phyloP scores from a whole-genome alignment of 768 basidiomycete genomes.

The Leucosporidium yakuticum region DNA sequence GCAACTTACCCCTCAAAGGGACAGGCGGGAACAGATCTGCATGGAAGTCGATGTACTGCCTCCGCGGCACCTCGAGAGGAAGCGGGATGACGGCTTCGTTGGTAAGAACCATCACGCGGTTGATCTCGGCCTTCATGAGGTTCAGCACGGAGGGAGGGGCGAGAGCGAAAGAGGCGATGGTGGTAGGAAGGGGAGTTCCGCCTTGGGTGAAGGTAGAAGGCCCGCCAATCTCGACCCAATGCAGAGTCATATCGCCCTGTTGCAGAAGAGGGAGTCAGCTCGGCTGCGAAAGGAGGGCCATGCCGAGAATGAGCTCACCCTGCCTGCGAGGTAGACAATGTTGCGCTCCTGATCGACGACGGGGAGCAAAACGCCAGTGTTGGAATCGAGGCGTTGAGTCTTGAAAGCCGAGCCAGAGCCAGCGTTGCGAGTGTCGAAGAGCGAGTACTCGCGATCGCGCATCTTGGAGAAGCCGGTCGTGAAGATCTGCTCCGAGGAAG shows the following conservation, averaged over 20 bases:
- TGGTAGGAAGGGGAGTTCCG: slow-evolving; percentile 31
- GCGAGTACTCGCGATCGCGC: slow-evolving; percentile 42
- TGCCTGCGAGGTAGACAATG: slow-evolving; percentile 43
- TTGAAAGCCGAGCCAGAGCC: slow-evolving; percentile 12
- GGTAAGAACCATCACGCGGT: slow-evolving; percentile 39
- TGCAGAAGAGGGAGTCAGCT: background rate
- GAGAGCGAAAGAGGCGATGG: slow-evolving; percentile 38
- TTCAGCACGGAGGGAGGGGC: slow-evolving; percentile 38
- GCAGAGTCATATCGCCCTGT: slow-evolving; percentile 43
- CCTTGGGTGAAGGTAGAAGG: slow-evolving; percentile 40
- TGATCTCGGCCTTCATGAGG: slow-evolving; percentile 45
- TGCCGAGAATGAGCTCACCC: slow-evolving; percentile 16
- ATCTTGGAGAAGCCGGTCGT: slow-evolving; percentile 33
- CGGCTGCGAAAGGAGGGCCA: background rate
- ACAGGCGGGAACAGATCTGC: slow-evolving; percentile 42
- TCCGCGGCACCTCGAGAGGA: slow-evolving; percentile 41
- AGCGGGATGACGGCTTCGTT: slow-evolving; percentile 43
- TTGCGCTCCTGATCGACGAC: slow-evolving; percentile 41
- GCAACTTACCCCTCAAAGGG: slow-evolving; percentile 15
- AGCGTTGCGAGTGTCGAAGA: slow-evolving; percentile 36
- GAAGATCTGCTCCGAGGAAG: slow-evolving; percentile 14
- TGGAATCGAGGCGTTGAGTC: slow-evolving; percentile 41
- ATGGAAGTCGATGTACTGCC: slow-evolving; percentile 45
- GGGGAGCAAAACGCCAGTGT: slow-evolving; percentile 40
- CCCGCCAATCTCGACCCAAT: slow-evolving; percentile 42